Percentiles rank a stretch among this genome's conserved stretches.
Conservation (phyloP, 2,329 filamentous ascomycete species). For the Trichothecium roseum region DNA sequence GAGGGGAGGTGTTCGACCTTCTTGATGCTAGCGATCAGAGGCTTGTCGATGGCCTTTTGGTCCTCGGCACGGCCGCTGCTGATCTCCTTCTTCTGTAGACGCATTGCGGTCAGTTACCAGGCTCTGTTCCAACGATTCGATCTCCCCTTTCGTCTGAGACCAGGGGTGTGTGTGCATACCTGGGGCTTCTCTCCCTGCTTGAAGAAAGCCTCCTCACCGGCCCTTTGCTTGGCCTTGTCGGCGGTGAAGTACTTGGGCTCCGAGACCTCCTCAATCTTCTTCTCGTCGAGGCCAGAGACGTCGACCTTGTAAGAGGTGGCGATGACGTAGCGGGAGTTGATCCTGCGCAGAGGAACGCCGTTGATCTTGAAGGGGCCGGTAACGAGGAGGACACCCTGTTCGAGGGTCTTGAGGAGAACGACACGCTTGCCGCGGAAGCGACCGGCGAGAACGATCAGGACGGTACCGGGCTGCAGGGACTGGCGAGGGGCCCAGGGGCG, state of each 20-base stretch:
- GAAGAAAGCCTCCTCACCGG: constrained; percentile 97
- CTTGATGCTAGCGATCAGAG: constrained; percentile 91
- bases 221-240: constrained; percentile 93
- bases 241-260: constrained; percentile 87
- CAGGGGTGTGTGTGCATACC: constrained; percentile 64
- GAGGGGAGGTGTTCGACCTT: constrained; percentile 89
- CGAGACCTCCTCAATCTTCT: constrained; percentile 75
- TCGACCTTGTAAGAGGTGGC: constrained; percentile 80
- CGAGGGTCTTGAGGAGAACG: constrained; percentile 93
- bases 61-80: constrained; percentile 85
- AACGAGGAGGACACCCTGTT: constrained; percentile 96
- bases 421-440: constrained; percentile 99
- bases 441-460: constrained; percentile 98
- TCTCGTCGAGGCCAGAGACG: constrained; percentile 74
- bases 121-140: no score
- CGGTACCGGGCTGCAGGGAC: constrained; percentile 84
- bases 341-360: constrained; percentile 91
- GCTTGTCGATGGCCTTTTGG: constrained; percentile 98
- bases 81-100: constrained; percentile 85
- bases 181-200: constrained; percentile 97
- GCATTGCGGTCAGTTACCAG: constrained; percentile 12
- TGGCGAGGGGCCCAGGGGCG: constrained; percentile 79
- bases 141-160: no score
- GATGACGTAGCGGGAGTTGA: constrained; percentile 90
- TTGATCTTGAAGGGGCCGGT: constrained; percentile 99